Percentiles rank a stretch among this genome's conserved stretches.
Evolutionary conservation across 2,329 filamentous ascomycete genomes (phyloP).

Genomic region (Alternaria longipes): DNA sequence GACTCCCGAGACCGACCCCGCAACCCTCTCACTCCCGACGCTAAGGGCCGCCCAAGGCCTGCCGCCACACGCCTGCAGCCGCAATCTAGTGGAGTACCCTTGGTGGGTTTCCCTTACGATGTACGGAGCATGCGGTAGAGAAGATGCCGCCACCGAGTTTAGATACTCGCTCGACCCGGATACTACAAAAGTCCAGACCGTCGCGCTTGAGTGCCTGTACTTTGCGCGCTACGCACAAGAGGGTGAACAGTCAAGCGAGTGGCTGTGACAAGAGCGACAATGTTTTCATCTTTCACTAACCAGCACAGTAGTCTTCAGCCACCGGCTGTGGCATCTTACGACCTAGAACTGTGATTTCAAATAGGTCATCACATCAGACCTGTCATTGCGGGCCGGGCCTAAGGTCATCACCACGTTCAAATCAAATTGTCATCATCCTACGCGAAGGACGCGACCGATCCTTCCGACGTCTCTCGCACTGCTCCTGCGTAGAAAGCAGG

Average conservation of each 20-base stretch:
- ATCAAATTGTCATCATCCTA: neutral
- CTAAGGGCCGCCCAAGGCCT: constrained; percentile 22
- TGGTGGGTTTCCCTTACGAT: neutral
- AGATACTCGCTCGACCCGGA: neutral
- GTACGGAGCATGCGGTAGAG: neutral
- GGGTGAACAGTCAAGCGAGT: neutral
- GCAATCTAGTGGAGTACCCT: constrained; percentile 7
- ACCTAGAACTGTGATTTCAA: neutral
- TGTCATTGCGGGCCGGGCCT: neutral
- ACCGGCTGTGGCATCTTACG: neutral
- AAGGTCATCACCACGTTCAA: neutral
- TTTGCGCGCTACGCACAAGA: neutral
- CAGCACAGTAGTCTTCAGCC: neutral
- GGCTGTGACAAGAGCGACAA: neutral
- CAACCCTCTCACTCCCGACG: constrained; percentile 25
- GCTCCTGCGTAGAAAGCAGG: neutral
- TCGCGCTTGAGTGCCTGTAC: neutral
- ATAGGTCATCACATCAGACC: neutral
- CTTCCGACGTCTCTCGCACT: neutral
- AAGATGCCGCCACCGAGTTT: neutral
- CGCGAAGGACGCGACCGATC: neutral
- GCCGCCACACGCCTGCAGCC: constrained; percentile 4
- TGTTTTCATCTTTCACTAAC: neutral
- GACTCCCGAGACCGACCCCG: constrained; percentile 29
- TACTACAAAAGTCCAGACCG: neutral